A percentile compares a stretch with the other conserved stretches of the same genome.
Conservation (phyloP, 495 filamentous ascomycete genomes). For the Penicillium chermesinum region DNA sequence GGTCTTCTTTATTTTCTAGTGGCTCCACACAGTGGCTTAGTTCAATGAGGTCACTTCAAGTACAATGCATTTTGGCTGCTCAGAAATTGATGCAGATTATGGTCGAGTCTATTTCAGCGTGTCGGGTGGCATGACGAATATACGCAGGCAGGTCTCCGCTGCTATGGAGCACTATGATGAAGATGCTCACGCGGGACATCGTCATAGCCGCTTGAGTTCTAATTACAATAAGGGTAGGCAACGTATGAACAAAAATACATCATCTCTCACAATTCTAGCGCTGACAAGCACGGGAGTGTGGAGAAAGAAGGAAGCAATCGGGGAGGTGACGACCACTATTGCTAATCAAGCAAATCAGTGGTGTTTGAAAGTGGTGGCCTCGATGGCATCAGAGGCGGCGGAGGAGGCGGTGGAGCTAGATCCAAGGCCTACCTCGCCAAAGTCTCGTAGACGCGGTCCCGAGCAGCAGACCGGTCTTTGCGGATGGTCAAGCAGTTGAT, state of each 20-base stretch:
- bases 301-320: neutral
- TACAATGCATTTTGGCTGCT: neutral
- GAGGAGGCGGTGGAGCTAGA: slow-evolving; percentile 1
- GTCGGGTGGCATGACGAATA: neutral
- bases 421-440: slow-evolving; percentile 23
- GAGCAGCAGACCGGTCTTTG: slow-evolving; percentile 41
- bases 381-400: no score
- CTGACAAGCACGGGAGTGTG: neutral
- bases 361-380: slow-evolving; percentile 20
- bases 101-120: neutral
- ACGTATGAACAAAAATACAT: slow-evolving; percentile 7
- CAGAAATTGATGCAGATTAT: neutral
- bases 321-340: neutral
- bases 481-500: slow-evolving; percentile 95
- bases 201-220: slow-evolving; percentile 2
- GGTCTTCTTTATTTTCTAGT: neutral
- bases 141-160: neutral
- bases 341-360: slow-evolving; percentile 12
- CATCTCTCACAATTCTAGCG: neutral
- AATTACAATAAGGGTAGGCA: slow-evolving; percentile 13
- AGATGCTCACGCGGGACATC: neutral
- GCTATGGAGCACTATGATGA: neutral
- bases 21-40: neutral
- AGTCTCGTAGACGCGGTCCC: slow-evolving; percentile 37
- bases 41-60: neutral